Conservation (phyloP, 108 stramenopile genomes). For the Aurantiochytrium sp. region DNA sequence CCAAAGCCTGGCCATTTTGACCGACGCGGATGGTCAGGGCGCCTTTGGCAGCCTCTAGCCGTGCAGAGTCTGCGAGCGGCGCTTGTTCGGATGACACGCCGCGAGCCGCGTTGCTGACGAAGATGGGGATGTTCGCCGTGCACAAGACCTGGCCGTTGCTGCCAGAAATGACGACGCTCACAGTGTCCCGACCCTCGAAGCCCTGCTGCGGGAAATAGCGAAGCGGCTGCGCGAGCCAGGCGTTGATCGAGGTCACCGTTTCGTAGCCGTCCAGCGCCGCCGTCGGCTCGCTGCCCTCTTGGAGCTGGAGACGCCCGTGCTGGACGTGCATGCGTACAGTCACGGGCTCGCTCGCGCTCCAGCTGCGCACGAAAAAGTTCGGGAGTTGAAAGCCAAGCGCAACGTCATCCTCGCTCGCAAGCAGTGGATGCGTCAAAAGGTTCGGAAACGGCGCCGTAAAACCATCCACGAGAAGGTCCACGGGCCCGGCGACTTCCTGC, state of each 20-base stretch:
- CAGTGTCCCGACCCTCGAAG: not conserved
- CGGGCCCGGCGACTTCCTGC: too few relatives aligned
- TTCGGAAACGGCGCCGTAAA: not conserved
- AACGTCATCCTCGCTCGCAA: not conserved
- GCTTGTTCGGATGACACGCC: not conserved
- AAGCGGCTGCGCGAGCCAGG: not conserved
- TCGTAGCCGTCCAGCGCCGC: not conserved
- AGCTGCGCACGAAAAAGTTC: not conserved
- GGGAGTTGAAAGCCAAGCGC: not conserved
- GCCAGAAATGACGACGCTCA: not conserved
- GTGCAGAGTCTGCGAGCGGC: not conserved
- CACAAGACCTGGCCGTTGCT: not conserved
- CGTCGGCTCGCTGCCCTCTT: not conserved
- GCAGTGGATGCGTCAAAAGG: not conserved
- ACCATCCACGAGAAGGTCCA: not conserved
- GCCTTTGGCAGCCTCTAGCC: not conserved
- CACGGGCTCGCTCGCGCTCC: not conserved
- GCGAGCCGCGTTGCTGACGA: not conserved
- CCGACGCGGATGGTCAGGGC: not conserved
- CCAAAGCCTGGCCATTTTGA: not conserved
- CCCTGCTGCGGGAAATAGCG: not conserved
- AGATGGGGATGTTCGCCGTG: not conserved
- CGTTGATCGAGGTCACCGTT: not conserved
- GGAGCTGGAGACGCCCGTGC: not conserved
- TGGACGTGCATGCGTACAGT: too few relatives aligned